Percentiles rank a stretch among this genome's conserved stretches.
These are phyloP conservation scores for Opeltia flavorubescens DNA, from an alignment of 495 filamentous ascomycete genomes.

Conservation along the genomic window DNA sequence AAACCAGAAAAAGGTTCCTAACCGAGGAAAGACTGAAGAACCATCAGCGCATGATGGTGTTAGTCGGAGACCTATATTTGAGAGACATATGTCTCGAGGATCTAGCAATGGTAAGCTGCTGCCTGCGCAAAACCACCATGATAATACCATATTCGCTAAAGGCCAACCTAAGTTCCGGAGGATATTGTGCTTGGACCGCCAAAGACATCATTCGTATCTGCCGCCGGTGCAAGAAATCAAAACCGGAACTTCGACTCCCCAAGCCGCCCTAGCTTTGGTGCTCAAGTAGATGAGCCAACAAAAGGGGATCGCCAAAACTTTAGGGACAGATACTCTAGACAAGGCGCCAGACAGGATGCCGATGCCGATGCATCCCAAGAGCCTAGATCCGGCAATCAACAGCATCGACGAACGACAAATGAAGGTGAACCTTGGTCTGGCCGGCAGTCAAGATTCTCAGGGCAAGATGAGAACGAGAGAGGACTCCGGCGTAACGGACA, in stretches of 20 bases:
- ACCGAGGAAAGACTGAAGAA: constrained; percentile 13
- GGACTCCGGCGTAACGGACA: constrained; percentile 46
- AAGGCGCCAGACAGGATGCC: constrained; percentile 30
- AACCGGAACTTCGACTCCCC: constrained; percentile 37
- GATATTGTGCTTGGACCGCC: constrained; percentile 85
- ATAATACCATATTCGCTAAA: constrained; percentile 8
- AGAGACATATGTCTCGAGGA: constrained; percentile 45
- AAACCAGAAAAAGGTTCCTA: constrained; percentile 26
- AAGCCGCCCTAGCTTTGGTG: constrained; percentile 33
- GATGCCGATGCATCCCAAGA: constrained; percentile 29
- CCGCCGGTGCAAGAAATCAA: constrained; percentile 43
- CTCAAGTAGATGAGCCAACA: constrained; percentile 32
- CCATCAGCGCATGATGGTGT: constrained; percentile 20
- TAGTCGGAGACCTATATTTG: constrained; percentile 44
- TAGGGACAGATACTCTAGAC: constrained; percentile 37
- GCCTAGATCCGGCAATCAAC: constrained; percentile 22
- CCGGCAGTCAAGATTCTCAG: constrained; percentile 37
- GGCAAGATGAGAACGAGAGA: constrained; percentile 40
- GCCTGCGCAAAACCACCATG: background rate
- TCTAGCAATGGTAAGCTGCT: constrained; percentile 42
- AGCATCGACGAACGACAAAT: constrained; percentile 29
- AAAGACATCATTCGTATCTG: constrained; percentile 73
- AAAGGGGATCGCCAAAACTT: constrained; percentile 51
- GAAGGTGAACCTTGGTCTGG: constrained; percentile 48
- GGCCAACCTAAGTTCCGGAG: constrained; percentile 38